Evolutionary conservation across 768 basidiomycete genomes (phyloP).

Genomic region (Serendipita vermifera): DNA sequence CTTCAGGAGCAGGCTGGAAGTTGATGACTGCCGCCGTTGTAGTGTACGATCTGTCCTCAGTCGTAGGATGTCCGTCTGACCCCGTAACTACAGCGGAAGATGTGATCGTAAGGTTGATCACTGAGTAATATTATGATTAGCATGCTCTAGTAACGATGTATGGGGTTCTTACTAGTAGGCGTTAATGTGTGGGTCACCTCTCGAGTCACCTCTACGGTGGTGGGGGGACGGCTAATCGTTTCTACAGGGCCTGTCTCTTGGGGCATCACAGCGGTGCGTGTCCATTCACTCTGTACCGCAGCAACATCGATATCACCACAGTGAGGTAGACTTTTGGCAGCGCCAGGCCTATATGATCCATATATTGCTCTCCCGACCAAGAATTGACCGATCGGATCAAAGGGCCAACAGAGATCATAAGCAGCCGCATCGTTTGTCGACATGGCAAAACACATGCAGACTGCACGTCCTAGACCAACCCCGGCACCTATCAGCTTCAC

Average conservation of each 20-base stretch:
- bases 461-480: background rate
- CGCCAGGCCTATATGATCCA: background rate
- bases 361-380: background rate
- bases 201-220: background rate
- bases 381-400: background rate
- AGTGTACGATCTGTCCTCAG: background rate
- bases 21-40: background rate
- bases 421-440: background rate
- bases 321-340: background rate
- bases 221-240: background rate
- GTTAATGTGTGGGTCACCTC: background rate
- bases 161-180: too few species aligned
- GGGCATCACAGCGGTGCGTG: background rate
- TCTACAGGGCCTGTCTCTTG: background rate
- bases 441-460: conserved; percentile 2
- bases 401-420: background rate
- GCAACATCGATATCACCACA: background rate
- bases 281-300: background rate
- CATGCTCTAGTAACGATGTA: too few species aligned
- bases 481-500: background rate
- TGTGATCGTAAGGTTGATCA: background rate
- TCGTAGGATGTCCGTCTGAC: background rate
- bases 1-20: too few species aligned
- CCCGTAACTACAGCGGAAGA: background rate
- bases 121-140: background rate